Evolutionary conservation across 1,284 basidiomycete genomes (phyloP).

Genomic region (Ganoderma sp.): DNA sequence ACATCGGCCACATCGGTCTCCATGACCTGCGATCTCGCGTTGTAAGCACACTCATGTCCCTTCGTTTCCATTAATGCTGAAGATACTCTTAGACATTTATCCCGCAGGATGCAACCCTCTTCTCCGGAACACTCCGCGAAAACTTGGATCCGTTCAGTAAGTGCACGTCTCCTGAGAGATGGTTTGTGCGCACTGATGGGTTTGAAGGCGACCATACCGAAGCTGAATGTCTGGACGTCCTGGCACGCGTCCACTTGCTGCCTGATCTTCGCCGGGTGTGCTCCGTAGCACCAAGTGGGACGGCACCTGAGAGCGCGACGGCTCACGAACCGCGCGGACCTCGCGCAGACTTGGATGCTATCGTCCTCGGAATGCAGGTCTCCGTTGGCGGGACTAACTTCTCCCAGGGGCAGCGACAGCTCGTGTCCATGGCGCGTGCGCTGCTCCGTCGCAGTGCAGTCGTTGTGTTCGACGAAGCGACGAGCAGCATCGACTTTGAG

Average conservation of each 20-base stretch:
- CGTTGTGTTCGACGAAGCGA: constrained; percentile 86
- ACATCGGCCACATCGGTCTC: constrained; percentile 87
- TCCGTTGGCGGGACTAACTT: constrained; percentile 85
- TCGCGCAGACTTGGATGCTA: neutral
- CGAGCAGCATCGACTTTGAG: constrained; percentile 76
- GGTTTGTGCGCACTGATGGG: neutral
- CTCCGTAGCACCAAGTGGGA: constrained; percentile 45
- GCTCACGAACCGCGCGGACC: constrained; percentile 42
- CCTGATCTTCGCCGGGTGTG: constrained; percentile 49
- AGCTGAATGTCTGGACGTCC: constrained; percentile 72
- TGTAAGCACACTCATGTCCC: constrained; percentile 45
- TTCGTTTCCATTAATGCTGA: neutral
- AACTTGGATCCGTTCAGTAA: constrained; percentile 86
- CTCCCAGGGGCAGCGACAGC: constrained; percentile 84
- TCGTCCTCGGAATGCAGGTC: constrained; percentile 71
- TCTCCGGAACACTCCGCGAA: constrained; percentile 85
- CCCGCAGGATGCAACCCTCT: constrained; percentile 81
- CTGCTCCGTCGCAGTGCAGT: constrained; percentile 77
- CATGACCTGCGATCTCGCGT: constrained; percentile 81
- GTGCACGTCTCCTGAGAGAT: constrained; percentile 24
- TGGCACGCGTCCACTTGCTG: constrained; percentile 70
- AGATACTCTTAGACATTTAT: constrained; percentile 68
- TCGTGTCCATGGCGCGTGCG: constrained; percentile 82
- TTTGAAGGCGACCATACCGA: constrained; percentile 77
- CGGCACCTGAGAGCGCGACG: constrained; percentile 55